Evolutionary conservation across 495 filamentous ascomycete genomes (phyloP).

Genomic region (Penicillium coprophilum): DNA sequence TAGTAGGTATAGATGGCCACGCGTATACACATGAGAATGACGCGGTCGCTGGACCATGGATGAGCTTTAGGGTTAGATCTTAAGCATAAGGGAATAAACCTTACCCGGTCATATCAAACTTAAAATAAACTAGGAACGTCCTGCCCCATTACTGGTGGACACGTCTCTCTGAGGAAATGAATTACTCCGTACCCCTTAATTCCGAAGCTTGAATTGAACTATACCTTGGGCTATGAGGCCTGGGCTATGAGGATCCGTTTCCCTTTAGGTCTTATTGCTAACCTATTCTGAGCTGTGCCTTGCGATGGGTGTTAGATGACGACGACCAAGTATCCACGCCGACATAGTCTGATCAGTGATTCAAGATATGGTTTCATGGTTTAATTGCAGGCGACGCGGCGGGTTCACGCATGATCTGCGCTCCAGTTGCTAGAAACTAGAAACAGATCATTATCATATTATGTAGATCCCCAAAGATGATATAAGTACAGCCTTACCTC

Average conservation of each 20-base stretch:
- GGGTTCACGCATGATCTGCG: not conserved
- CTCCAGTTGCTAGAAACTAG: not conserved
- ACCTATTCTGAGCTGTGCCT: not conserved
- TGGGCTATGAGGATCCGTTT: not conserved
- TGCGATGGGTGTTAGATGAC: not conserved
- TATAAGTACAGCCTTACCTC: not conserved
- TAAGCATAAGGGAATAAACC: not conserved
- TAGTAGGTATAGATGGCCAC: not conserved
- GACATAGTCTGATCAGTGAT: not conserved
- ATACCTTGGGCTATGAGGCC: not conserved
- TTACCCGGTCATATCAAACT: conserved; percentile 7
- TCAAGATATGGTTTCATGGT: not conserved
- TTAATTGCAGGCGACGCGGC: not conserved
- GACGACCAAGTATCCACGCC: not conserved
- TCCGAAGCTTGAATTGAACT: not conserved
- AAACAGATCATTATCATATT: not conserved
- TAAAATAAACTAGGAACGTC: not conserved
- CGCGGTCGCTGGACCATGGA: not conserved
- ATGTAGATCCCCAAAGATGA: not conserved
- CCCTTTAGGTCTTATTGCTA: not conserved
- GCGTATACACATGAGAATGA: not conserved
- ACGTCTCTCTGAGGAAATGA: not conserved
- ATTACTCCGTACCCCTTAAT: not conserved
- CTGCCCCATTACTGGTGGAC: not conserved
- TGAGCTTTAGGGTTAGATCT: not conserved